phyloP scores from a whole-genome alignment of 768 basidiomycete species.

The Exidia glandulosa region DNA sequence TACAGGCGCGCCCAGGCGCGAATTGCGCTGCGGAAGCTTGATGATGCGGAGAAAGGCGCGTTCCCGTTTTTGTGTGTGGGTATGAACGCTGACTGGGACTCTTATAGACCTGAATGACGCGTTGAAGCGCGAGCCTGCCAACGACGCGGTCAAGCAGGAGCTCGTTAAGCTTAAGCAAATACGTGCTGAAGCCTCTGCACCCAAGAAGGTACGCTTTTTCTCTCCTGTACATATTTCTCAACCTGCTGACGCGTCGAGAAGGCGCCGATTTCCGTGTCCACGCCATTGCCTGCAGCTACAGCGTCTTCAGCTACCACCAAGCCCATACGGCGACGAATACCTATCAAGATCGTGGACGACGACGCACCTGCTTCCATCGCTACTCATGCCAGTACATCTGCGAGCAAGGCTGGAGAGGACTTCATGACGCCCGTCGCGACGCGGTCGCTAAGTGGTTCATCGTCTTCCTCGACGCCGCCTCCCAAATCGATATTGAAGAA shows the following conservation, averaged over 20 bases:
- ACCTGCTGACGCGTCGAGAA: background rate
- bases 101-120: conserved; percentile 50
- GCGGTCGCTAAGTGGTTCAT: background rate
- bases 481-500: conserved; percentile 6
- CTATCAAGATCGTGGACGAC: conserved; percentile 9
- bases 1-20: conserved; percentile 73
- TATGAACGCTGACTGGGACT: background rate
- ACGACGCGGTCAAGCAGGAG: conserved; percentile 53
- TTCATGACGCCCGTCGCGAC: background rate
- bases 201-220: conserved; percentile 13
- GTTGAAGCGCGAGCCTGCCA: conserved; percentile 54
- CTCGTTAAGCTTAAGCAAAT: conserved; percentile 37
- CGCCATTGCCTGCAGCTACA: background rate
- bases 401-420: background rate
- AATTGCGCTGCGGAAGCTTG: conserved; percentile 37
- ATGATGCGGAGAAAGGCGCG: conserved; percentile 49
- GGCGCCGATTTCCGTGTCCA: background rate
- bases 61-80: conserved; percentile 1
- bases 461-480: conserved; percentile 3
- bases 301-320: background rate
- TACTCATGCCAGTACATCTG: background rate
- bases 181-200: conserved; percentile 24
- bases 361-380: background rate
- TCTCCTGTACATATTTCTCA: background rate
- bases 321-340: conserved; percentile 6